Conservation (phyloP, 306 rosid genomes). For the Fragaria ananassa region DNA sequence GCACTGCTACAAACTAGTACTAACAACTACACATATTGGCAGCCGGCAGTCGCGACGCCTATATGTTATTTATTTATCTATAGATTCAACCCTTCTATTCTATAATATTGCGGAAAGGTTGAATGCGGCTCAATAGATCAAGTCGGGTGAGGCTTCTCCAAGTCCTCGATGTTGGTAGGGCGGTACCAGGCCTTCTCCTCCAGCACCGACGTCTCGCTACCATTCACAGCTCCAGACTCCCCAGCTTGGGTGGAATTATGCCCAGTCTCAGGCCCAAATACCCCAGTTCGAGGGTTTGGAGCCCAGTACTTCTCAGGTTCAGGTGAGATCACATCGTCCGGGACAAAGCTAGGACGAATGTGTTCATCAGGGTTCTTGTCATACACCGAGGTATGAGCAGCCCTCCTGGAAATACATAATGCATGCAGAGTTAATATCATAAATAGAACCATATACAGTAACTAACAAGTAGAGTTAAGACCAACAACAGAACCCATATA, state of each 20-base stretch:
- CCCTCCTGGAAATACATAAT: slow-evolving; percentile 44
- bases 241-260: slow-evolving; percentile 16
- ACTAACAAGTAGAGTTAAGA: not conserved
- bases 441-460: not conserved
- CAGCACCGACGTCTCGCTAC: slow-evolving; percentile 37
- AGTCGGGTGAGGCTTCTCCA: slow-evolving; percentile 69
- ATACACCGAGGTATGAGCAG: slow-evolving; percentile 55
- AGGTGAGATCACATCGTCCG: slow-evolving; percentile 63
- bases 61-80: slow-evolving; percentile 11
- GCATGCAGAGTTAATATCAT: not conserved
- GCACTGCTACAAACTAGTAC: not conserved
- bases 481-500: not conserved
- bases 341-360: slow-evolving; percentile 39
- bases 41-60: not conserved
- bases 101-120: not conserved
- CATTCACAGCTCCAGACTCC: slow-evolving; percentile 20
- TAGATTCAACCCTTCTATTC: not conserved
- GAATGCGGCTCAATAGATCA: not conserved
- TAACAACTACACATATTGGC: not conserved
- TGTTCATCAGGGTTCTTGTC: slow-evolving; percentile 86
- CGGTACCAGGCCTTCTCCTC: slow-evolving; percentile 97
- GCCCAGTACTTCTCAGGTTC: slow-evolving; percentile 71
- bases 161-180: slow-evolving; percentile 79
- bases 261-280: slow-evolving; percentile 65
- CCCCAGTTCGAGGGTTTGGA: slow-evolving; percentile 88